phyloP scores from a whole-genome alignment of 2,329 filamentous ascomycete species.

The Pseudogymnoascus sp. region DNA sequence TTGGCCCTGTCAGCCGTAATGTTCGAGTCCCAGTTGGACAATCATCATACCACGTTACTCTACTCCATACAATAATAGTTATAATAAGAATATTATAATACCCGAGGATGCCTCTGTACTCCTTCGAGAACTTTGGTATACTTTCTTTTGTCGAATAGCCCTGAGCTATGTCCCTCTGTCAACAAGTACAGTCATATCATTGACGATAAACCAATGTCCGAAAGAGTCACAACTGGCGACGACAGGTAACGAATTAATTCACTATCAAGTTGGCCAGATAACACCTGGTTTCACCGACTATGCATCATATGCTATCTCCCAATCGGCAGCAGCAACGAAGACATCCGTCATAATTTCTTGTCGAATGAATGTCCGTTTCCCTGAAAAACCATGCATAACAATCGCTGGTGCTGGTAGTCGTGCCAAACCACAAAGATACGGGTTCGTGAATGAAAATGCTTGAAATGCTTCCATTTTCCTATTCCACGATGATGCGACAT shows the following conservation, averaged over 20 bases:
- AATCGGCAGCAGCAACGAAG: background rate
- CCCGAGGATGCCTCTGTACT: background rate
- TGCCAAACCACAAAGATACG: background rate
- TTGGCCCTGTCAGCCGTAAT: background rate
- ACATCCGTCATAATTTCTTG: background rate
- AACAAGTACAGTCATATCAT: background rate
- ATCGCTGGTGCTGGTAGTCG: background rate
- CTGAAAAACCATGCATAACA: background rate
- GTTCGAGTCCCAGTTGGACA: background rate
- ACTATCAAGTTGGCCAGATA: background rate
- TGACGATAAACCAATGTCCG: background rate
- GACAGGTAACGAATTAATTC: background rate
- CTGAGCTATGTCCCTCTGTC: background rate
- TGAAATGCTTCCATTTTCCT: slow-evolving; percentile 3
- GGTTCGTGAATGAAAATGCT: background rate
- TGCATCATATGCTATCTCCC: background rate
- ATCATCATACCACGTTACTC: slow-evolving; percentile 1
- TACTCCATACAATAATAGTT: background rate
- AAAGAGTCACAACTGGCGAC: background rate
- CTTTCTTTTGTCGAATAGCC: background rate
- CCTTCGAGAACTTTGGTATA: background rate
- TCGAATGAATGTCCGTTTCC: background rate
- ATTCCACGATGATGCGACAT: background rate
- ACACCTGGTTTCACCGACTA: background rate
- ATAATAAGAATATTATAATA: background rate